A percentile compares a stretch with the other conserved stretches of the same genome.
Evolutionary conservation across 2,329 filamentous ascomycete species (phyloP).

Genomic region (Amesomyces nigricolor): DNA sequence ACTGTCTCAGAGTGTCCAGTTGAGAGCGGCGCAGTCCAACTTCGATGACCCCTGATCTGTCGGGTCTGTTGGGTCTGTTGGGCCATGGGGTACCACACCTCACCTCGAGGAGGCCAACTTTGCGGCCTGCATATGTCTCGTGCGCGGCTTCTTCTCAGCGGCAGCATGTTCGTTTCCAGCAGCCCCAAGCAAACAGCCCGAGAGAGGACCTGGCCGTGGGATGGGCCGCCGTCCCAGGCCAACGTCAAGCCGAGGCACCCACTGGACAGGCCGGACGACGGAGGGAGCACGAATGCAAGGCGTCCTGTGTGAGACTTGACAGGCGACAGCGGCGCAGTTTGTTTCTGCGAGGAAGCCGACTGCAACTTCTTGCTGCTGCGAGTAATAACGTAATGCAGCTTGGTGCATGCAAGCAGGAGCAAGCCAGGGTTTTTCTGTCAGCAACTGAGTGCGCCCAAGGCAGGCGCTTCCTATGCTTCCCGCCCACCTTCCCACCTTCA

Average conservation of each 20-base stretch:
- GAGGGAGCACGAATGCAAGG: background rate
- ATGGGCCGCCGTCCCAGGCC: slow-evolving; percentile 10
- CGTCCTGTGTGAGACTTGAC: slow-evolving; percentile 3
- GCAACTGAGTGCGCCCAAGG: slow-evolving; percentile 9
- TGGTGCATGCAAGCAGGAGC: slow-evolving; percentile 7
- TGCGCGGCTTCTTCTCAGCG: slow-evolving; percentile 8
- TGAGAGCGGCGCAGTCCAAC: slow-evolving; percentile 17
- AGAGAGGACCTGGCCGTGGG: slow-evolving; percentile 9
- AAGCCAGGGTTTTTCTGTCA: slow-evolving; percentile 13
- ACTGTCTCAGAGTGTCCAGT: background rate
- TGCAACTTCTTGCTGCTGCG: background rate
- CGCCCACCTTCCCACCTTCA: slow-evolving; percentile 10
- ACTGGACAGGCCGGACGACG: slow-evolving; percentile 4
- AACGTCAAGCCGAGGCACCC: slow-evolving; percentile 7
- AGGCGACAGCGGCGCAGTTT: slow-evolving; percentile 13
- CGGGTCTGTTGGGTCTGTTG: slow-evolving; percentile 1
- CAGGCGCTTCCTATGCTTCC: slow-evolving; percentile 6
- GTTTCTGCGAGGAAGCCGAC: background rate
- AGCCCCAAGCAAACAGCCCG: slow-evolving; percentile 8
- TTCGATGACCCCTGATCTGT: background rate
- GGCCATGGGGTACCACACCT: slow-evolving; percentile 7
- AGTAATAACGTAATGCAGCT: slow-evolving; percentile 17
- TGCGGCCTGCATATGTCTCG: background rate
- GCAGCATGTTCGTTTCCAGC: slow-evolving; percentile 15
- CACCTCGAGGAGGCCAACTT: slow-evolving; percentile 9